Base-by-base conservation (phyloP, 2,329 filamentous ascomycete genomes). In the Endocalyx cinctus region DNA sequence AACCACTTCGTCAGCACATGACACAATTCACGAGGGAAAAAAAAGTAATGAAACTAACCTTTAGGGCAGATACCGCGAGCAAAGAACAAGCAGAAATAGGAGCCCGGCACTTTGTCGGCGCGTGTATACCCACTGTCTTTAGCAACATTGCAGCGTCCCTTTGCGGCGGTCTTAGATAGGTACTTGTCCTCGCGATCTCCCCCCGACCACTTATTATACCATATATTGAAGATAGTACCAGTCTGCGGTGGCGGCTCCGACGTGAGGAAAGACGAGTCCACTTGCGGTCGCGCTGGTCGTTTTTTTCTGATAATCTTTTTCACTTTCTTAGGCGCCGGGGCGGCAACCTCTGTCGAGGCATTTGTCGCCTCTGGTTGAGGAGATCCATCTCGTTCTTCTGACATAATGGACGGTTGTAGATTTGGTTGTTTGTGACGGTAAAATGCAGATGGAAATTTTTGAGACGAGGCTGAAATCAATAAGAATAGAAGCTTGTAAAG, bases 191-290 rank as follows among this genome's bases (percentile, higher is more conserved):
- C 90, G 40, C 88, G 79, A 62, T 98, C 92, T 53, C 92, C 92
- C 46, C 92, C 92, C 1, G 82, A 84, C 89, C 90, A 97, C 64
- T 96, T 97, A 68, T 95, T 96, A 66, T 18, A 87, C 90, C 89
- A 96, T 54, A 94, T 94, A 63, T 98, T 98, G 73, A 92, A 98
- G 38, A 89, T 87, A 0, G 87, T 94, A 33, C 92, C 92, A 0
- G 90, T 97, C 53, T 97, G 89, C 2, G 87, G 85, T 12, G 89
- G 87, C 4, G 86, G 84, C 50, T 95, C 87, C 20, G 82, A 82
- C 50, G 84, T 86, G 63, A 94, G 76, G 27, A 82, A 82, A 25
- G 83, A 79, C 2, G 88, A 79, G 54, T 98, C 92, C 52, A 96
- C 82, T 65, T 98, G 92, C 0, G 85, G 84, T 38, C 90, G 80